phyloP scores from a whole-genome alignment of 129 eudicot genomes.

The Smallanthus sonchifolius region DNA sequence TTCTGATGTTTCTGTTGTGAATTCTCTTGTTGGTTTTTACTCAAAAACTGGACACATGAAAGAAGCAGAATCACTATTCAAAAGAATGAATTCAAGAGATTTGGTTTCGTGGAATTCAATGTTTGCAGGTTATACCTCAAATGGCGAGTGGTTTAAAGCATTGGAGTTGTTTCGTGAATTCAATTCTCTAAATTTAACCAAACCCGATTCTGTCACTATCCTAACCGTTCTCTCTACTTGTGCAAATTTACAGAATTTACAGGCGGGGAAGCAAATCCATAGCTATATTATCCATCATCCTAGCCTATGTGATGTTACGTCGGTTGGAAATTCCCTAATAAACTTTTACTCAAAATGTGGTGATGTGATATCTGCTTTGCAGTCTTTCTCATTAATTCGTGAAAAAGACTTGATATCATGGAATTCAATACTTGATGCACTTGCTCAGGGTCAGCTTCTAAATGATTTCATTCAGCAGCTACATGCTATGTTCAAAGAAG shows the following conservation, averaged over 20 bases:
- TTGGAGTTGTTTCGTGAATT: conserved; percentile 45
- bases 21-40: conserved; percentile 73
- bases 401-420: conserved; percentile 76
- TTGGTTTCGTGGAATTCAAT: conserved; percentile 81
- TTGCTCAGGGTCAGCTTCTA: conserved; percentile 35
- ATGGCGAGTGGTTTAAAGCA: conserved; percentile 59
- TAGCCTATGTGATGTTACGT: conserved; percentile 35
- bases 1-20: conserved; percentile 45
- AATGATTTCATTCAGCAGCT: conserved; percentile 38
- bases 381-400: conserved; percentile 34
- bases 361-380: conserved; percentile 41
- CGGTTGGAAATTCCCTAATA: conserved; percentile 67
- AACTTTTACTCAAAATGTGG: conserved; percentile 67
- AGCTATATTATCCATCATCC: conserved; percentile 51
- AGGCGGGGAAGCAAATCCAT: conserved; percentile 68
- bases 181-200: conserved; percentile 13
- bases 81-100: conserved; percentile 54
- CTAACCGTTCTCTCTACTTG: conserved; percentile 63
- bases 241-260: conserved; percentile 42
- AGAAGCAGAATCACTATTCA: conserved; percentile 52
- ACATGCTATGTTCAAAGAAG: conserved; percentile 46
- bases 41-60: conserved; percentile 42
- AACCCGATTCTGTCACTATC: conserved; percentile 63
- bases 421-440: conserved; percentile 75
- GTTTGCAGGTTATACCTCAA: conserved; percentile 65